Conservation (phyloP, 2,329 filamentous ascomycete species). For the Endoconidiophora laricicola region DNA sequence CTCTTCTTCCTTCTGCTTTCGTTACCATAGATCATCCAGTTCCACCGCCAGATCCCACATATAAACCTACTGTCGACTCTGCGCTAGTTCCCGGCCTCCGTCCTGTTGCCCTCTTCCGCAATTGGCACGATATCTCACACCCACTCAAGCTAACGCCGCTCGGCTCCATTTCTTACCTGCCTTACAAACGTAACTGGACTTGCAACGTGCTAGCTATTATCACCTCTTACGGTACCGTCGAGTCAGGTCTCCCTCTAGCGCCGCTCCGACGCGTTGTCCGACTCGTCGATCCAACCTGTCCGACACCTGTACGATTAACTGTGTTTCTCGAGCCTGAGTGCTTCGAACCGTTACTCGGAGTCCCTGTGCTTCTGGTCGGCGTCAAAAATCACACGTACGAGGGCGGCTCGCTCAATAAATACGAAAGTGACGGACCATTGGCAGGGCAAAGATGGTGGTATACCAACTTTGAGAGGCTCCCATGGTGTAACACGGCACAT, state of each 20-base stretch:
- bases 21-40: constrained; percentile 20
- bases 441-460: constrained; percentile 33
- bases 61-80: neutral
- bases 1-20: constrained; percentile 5
- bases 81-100: neutral
- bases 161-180: constrained; percentile 32
- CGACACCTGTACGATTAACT: constrained; percentile 35
- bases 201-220: constrained; percentile 38
- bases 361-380: constrained; percentile 33
- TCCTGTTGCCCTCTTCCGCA: constrained; percentile 24
- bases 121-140: constrained; percentile 24
- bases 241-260: constrained; percentile 32
- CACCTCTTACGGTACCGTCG: constrained; percentile 28
- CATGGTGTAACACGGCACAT: constrained; percentile 33
- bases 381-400: constrained; percentile 43
- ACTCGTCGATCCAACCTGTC: constrained; percentile 33
- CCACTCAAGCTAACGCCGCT: constrained; percentile 36
- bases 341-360: constrained; percentile 31
- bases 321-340: constrained; percentile 36
- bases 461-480: constrained; percentile 26
- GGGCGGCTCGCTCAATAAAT: constrained; percentile 28
- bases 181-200: constrained; percentile 41
- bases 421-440: constrained; percentile 23
- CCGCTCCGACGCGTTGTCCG: constrained; percentile 35
- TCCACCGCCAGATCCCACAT: constrained; percentile 2